Base-by-base conservation (phyloP, 2,329 filamentous ascomycete genomes). In the Hypoxylon sp. region DNA sequence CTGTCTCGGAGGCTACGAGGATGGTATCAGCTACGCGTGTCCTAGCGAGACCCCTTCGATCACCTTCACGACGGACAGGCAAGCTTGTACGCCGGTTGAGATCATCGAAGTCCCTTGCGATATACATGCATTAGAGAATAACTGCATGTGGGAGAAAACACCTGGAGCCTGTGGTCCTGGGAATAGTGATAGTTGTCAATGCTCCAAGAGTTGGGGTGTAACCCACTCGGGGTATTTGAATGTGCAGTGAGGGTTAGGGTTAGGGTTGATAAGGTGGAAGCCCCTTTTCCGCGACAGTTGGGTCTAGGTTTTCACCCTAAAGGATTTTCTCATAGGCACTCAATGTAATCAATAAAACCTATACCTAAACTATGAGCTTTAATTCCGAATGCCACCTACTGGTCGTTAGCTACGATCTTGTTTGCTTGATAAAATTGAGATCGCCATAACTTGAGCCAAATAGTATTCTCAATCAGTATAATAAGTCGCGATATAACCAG, bases 71-170 rank as follows among this genome's bases (percentile, higher is more conserved):
- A 9, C 39, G n/a, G 63, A 66, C 52, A 57, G 52, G 29, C 63
- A 66, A 22, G 63, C 63, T 0, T 66, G 63, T 17, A 61, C 46
- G 3, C 63, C 63, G 2, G 37, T 66, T 14, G 63, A 66, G 52
- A 58, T 66, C n/a, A 17, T 66, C 26, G 63, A 66, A 17, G 63
- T 66, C 5, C 63, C 63, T 5, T 66, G 63, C 37, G 58, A 66
- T 48, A 58, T 61, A n/a, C 63, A 61, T 22, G 37, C 29, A 4
- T 19, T 53, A 1, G 63, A 66, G 51, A 66, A 66, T 22, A 66
- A 66, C 8, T 66, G 63, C 26, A 66, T 66, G 63, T 66, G 63
- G 63, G 57, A 66, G 46, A 66, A 61, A 37, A 22, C 13, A 5
- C 57, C 63, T 1, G 63, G 63, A 14, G 47, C 57, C 8, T 66